Percentiles rank a stretch among this genome's conserved stretches.
These are phyloP conservation scores for Kandelia obovata DNA, from an alignment of 345 rosid genomes.

Conservation along the genomic window DNA sequence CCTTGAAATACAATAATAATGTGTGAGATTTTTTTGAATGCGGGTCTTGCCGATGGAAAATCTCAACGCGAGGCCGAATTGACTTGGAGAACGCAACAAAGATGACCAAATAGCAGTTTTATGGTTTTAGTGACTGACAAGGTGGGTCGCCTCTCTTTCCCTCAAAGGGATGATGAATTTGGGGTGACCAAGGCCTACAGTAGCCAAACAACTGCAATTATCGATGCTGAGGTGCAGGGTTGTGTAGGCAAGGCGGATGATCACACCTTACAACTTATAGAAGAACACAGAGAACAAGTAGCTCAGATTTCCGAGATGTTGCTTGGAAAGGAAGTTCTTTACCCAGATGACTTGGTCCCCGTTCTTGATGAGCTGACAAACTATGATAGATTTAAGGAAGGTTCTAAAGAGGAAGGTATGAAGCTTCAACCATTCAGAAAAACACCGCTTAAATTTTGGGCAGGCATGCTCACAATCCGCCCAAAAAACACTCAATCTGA, in stretches of 20 bases:
- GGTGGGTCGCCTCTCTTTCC: constrained; percentile 93
- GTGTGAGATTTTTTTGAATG: background rate
- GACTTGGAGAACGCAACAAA: constrained; percentile 93
- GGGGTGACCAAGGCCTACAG: constrained; percentile 90
- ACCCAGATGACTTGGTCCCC: constrained; percentile 63
- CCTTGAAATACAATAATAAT: background rate
- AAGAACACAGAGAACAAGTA: constrained; percentile 69
- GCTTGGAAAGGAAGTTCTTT: constrained; percentile 83
- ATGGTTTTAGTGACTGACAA: constrained; percentile 92
- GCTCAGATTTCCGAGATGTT: constrained; percentile 76
- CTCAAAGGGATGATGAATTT: constrained; percentile 62
- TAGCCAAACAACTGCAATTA: constrained; percentile 81
- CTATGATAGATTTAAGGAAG: constrained; percentile 70
- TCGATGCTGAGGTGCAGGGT: constrained; percentile 79
- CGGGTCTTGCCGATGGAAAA: constrained; percentile 75
- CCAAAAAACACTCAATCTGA: too few species aligned
- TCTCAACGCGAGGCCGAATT: constrained; percentile 91
- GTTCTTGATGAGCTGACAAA: constrained; percentile 74
- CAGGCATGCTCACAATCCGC: too few species aligned
- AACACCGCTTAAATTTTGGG: constrained; percentile 5
- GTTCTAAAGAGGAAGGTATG: constrained; percentile 53
- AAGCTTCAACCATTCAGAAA: constrained; percentile 32
- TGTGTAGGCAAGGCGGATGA: constrained; percentile 80
- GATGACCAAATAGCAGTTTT: constrained; percentile 94
- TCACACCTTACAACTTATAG: constrained; percentile 54